A percentile compares a stretch with the other conserved stretches of the same genome.
Evolutionary conservation across 129 eudicot species (phyloP).

Genomic region (Scalesia atractyloides): DNA sequence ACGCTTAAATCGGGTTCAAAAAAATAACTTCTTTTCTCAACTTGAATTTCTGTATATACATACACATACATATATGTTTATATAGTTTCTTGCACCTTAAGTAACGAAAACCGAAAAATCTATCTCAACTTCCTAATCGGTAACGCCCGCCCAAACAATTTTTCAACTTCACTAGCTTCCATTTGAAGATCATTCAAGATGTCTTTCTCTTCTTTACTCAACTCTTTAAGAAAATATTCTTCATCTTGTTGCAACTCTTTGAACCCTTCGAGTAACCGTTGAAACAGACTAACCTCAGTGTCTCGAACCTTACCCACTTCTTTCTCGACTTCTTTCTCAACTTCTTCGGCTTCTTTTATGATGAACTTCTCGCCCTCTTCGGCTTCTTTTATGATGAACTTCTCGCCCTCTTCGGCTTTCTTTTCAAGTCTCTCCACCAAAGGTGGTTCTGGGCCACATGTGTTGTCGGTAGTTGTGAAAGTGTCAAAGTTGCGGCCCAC

Average conservation of each 20-base stretch:
- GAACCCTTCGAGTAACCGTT: conserved; percentile 51
- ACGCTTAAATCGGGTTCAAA: background rate
- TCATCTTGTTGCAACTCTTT: conserved; percentile 50
- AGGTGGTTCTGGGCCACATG: conserved; percentile 94
- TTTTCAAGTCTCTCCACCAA: conserved; percentile 77
- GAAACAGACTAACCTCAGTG: conserved; percentile 58
- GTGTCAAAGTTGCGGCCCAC: conserved; percentile 74
- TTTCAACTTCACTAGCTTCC: conserved; percentile 81
- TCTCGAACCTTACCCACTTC: conserved; percentile 75
- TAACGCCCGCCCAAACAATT: conserved; percentile 63
- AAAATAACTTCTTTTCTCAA: conserved; percentile 12
- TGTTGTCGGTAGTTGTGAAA: conserved; percentile 66
- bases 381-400: conserved; percentile 58
- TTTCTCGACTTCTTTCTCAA: conserved; percentile 57
- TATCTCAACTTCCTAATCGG: conserved; percentile 79
- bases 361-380: conserved; percentile 63
- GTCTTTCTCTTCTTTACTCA: conserved; percentile 70
- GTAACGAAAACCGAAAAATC: conserved; percentile 4
- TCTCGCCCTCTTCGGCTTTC: conserved; percentile 75
- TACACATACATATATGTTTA: conserved; percentile 22
- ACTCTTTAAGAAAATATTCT: conserved; percentile 43
- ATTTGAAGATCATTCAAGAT: conserved; percentile 60
- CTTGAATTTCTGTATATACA: conserved; percentile 10
- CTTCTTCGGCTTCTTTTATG: conserved; percentile 60
- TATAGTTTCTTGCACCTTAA: conserved; percentile 3